Evolutionary conservation across 345 rosid genomes (phyloP), one percentile per base, ranked within the genome.

Genomic region (Hevea brasiliensis): DNA sequence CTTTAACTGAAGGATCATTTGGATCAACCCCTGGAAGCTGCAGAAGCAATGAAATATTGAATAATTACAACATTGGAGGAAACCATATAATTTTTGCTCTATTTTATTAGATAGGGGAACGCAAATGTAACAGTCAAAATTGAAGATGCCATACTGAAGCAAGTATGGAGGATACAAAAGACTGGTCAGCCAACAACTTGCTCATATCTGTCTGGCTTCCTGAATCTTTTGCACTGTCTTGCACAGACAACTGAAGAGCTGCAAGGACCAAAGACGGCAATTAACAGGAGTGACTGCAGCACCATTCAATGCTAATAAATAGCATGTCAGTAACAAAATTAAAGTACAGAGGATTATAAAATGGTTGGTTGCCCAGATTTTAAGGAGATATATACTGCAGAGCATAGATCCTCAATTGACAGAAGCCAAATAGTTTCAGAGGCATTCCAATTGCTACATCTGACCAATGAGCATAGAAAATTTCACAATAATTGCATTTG

Each of bases 191-290:
- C 84, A 89, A 73, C 80, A 89, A 79, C 76, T 84, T 85, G 76
- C 86, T 81, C 87, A 84, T 72, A 56, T 87, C 89, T 54, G 80
- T 66, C 74, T 81, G 86, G 73, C 74, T 77, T 68, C 80, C 69
- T 26, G 91, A 77, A 45, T 84, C 90, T 71, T 82, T 84, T 26
- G 81, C 26, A 37, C 80, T 44, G 4, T 87, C 91, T 74, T 89
- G 87, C 68, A 86, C 85, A 4, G 94, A 87, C 68, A 89, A 77
- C 72, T 87, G 89, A 74, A 87, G 88, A 76, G 90, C 94, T 89
- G 86, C 79, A 78, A 65, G 72, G 56, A 73, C 76, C 79, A n/a
- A 32, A 2, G 3, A 76, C 13, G 37, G 45, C 21, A 26, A 67
- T 70, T 17, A 26, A 54, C 37, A 65, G 6, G 8, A 75, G 53